Conservation (phyloP, 2,329 filamentous ascomycete species). For the Neurospora sp. region DNA sequence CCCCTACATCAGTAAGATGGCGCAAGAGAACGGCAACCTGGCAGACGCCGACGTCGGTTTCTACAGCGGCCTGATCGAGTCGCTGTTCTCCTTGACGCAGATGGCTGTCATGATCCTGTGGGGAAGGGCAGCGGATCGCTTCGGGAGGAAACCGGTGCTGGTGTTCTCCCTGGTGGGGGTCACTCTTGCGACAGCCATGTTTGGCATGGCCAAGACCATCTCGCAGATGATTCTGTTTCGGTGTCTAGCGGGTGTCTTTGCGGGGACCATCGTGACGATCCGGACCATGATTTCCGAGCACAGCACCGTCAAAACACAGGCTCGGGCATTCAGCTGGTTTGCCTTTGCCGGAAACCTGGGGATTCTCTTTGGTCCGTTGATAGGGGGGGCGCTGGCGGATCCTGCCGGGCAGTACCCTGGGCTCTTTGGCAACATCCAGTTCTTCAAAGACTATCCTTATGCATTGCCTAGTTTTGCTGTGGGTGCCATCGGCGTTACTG, state of each 20-base stretch:
- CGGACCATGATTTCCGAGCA: conserved; percentile 69
- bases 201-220: conserved; percentile 57
- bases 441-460: conserved; percentile 58
- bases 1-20: conserved; percentile 72
- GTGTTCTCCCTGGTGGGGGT: conserved; percentile 57
- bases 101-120: conserved; percentile 70
- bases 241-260: conserved; percentile 62
- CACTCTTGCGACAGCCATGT: conserved; percentile 48
- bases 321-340: conserved; percentile 65
- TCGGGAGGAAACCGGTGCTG: conserved; percentile 64
- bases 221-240: conserved; percentile 66
- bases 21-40: conserved; percentile 53
- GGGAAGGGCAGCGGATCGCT: conserved; percentile 56
- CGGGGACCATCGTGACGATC: conserved; percentile 63
- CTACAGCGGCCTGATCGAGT: conserved; percentile 67
- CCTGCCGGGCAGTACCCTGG: conserved; percentile 54
- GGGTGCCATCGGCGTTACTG: conserved; percentile 41
- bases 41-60: conserved; percentile 62
- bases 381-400: conserved; percentile 60
- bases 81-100: conserved; percentile 64
- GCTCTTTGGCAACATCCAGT: conserved; percentile 42
- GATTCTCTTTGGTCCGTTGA: conserved; percentile 59
- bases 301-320: conserved; percentile 59
- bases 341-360: conserved; percentile 67
- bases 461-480: conserved; percentile 52